Evolutionary conservation across 495 filamentous ascomycete genomes (phyloP).

Genomic region (Neurospora pannonica): DNA sequence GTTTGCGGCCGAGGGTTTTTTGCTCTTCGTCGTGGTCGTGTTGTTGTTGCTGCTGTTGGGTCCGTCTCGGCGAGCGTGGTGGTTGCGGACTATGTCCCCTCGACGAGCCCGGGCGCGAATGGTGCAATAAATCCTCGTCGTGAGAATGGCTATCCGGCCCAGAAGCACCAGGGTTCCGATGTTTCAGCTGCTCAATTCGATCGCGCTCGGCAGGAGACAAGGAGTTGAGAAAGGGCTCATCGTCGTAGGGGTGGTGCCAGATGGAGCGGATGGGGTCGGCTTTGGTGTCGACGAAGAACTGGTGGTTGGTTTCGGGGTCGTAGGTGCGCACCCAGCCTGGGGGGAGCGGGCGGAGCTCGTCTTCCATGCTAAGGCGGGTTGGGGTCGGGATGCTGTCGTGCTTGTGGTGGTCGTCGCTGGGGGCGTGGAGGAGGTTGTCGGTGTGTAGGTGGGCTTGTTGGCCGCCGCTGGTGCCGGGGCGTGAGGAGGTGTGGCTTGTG

Average conservation of each 20-base stretch:
- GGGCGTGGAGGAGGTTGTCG: conserved; percentile 1
- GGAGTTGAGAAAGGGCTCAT: conserved; percentile 10
- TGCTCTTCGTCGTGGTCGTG: background rate
- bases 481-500: background rate
- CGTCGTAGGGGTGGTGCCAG: conserved; percentile 26
- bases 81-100: background rate
- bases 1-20: conserved; percentile 1
- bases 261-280: conserved; percentile 17
- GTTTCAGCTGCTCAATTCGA: background rate
- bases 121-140: no score
- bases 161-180: background rate
- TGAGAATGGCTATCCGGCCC: background rate
- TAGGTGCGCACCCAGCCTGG: conserved; percentile 20
- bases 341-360: conserved; percentile 21
- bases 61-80: background rate
- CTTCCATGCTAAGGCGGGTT: conserved; percentile 23
- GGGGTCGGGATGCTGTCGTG: conserved; percentile 18
- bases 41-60: background rate
- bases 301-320: conserved; percentile 19
- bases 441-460: background rate
- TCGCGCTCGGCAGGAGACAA: conserved; percentile 8
- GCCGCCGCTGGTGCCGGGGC: background rate
- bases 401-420: background rate
- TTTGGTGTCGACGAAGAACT: conserved; percentile 26
- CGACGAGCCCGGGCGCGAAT: background rate